Evolutionary conservation across 305 asterid genomes (phyloP).

Genomic region (Ilex paraguariensis): DNA sequence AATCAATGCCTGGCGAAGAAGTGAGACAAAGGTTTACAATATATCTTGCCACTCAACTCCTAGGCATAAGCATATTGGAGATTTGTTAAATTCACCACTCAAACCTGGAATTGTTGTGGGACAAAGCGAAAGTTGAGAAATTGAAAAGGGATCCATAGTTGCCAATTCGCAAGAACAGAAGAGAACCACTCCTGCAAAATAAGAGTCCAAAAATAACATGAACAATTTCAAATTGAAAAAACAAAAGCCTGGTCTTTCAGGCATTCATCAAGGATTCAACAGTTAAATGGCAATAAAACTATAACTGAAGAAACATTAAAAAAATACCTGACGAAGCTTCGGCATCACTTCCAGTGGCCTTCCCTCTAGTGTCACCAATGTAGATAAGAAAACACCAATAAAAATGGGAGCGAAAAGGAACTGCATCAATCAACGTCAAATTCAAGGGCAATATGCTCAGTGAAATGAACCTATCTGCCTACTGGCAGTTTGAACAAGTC

Average conservation of each 20-base stretch:
- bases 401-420: constrained; percentile 74
- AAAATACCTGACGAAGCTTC: constrained; percentile 77
- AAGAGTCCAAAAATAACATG: neutral
- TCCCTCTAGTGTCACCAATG: constrained; percentile 84
- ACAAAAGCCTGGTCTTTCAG: neutral
- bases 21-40: no score
- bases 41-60: no score
- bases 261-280: neutral
- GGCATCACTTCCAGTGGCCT: constrained; percentile 72
- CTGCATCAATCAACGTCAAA: constrained; percentile 37
- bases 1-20: no score
- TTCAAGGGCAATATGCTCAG: constrained; percentile 5
- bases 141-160: constrained; percentile 96
- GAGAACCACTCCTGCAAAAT: constrained; percentile 80
- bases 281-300: constrained; percentile 2
- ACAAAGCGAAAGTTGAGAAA: constrained; percentile 90
- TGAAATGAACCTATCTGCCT: constrained; percentile 1
- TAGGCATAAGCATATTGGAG: no score
- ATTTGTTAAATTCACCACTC: constrained; percentile 3
- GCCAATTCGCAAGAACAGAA: constrained; percentile 91
- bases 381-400: constrained; percentile 65
- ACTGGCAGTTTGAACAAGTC: neutral
- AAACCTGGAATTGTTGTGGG: constrained; percentile 96
- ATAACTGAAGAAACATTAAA: neutral
- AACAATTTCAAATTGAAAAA: neutral